A percentile compares a stretch with the other conserved stretches of the same genome.
phyloP scores from a whole-genome alignment of 129 eudicot species.

The Tagetes erecta region DNA sequence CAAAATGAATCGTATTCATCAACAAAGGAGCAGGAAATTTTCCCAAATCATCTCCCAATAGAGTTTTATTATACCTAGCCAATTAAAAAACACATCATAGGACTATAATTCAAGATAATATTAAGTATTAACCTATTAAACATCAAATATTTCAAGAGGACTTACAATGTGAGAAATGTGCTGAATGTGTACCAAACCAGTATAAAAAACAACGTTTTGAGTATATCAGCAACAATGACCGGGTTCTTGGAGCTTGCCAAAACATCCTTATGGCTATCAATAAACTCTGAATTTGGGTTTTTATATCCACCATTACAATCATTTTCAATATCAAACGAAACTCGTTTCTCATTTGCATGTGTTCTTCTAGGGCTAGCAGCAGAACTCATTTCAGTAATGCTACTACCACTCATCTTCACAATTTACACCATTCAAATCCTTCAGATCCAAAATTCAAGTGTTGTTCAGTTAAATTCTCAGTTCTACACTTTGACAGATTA shows the following conservation, averaged over 20 bases:
- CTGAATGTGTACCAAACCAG: conserved; percentile 95
- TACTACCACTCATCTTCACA: conserved; percentile 41
- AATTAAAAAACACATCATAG: conserved; percentile 9
- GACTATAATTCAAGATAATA: background rate
- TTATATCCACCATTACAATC: conserved; percentile 23
- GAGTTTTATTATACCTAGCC: conserved; percentile 76
- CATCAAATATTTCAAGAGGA: conserved; percentile 6
- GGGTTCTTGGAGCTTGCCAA: conserved; percentile 29
- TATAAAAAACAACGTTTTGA: conserved; percentile 74
- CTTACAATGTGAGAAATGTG: conserved; percentile 88
- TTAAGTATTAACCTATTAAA: background rate
- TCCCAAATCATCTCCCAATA: conserved; percentile 85
- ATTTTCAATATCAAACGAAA: conserved; percentile 60
- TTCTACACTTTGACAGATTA: background rate
- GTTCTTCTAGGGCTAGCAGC: conserved; percentile 38
- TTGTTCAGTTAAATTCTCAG: conserved; percentile 2
- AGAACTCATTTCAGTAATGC: conserved; percentile 30
- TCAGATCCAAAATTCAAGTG: conserved; percentile 38
- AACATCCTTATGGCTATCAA: conserved; percentile 18
- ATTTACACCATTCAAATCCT: conserved; percentile 27
- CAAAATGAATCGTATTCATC: conserved; percentile 92
- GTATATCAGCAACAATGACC: conserved; percentile 61
- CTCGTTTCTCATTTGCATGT: conserved; percentile 38
- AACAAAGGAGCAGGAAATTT: conserved; percentile 93
- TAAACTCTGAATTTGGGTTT: conserved; percentile 25